Evolutionary conservation across 2,329 filamentous ascomycete species (phyloP).

Genomic region (Monilinia fructicola): DNA sequence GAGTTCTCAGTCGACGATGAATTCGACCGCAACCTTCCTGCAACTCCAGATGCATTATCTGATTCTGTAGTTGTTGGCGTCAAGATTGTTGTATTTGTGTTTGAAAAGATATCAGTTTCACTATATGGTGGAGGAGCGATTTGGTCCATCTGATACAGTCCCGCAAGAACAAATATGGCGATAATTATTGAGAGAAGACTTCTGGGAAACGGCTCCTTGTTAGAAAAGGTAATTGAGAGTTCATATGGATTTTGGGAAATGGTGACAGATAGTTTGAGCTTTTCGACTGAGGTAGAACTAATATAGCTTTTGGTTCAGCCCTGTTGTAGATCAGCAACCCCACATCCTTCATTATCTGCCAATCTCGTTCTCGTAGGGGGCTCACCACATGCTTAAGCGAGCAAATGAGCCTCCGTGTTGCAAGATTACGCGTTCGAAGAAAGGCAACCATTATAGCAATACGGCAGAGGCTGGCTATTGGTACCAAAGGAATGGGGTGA

Average conservation of each 20-base stretch:
- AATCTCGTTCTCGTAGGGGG: background rate
- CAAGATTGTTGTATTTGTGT: slow-evolving; percentile 37
- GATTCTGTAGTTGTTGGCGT: slow-evolving; percentile 37
- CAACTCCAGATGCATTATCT: slow-evolving; percentile 43
- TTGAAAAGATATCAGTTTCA: slow-evolving; percentile 57
- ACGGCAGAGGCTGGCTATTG: slow-evolving; percentile 3
- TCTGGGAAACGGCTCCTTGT: background rate
- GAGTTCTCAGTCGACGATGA: slow-evolving; percentile 32
- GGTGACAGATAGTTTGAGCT: background rate
- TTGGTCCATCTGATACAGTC: slow-evolving; percentile 8
- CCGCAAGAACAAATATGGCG: background rate
- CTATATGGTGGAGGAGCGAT: slow-evolving; percentile 55
- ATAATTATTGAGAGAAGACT: background rate
- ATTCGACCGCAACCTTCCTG: slow-evolving; percentile 26
- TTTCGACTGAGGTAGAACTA: background rate
- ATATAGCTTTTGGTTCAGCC: background rate
- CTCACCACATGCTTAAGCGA: slow-evolving; percentile 10
- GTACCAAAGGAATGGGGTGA: slow-evolving; percentile 7
- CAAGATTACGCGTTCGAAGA: slow-evolving; percentile 16
- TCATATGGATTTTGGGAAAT: background rate
- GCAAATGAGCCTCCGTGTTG: background rate
- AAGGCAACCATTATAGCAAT: slow-evolving; percentile 7
- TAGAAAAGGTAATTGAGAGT: slow-evolving; percentile 5
- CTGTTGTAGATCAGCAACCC: slow-evolving; percentile 9
- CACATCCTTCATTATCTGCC: slow-evolving; percentile 7